These are phyloP conservation scores for Cystobasidium onofrii DNA, from an alignment of 768 basidiomycete genomes.

Conservation along the genomic window DNA sequence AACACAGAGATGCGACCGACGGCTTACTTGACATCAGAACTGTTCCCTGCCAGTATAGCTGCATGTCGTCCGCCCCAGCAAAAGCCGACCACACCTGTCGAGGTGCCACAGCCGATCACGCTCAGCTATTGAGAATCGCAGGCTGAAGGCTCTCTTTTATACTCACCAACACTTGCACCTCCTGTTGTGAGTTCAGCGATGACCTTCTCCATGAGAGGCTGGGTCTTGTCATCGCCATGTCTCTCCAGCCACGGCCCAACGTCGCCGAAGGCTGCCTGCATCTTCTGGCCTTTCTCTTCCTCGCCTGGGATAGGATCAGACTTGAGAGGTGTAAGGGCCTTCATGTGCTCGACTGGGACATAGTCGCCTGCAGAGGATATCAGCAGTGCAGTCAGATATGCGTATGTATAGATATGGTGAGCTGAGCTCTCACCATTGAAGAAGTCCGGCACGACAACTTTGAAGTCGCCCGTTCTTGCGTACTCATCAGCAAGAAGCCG, in stretches of 20 bases:
- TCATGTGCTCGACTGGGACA: not conserved
- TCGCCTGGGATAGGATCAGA: not conserved
- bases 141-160: not conserved
- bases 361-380: not conserved
- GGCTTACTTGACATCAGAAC: conserved; percentile 14
- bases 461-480: conserved; percentile 6
- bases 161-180: not conserved
- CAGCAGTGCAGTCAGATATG: not conserved
- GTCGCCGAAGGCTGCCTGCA: not conserved
- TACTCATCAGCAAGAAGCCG: conserved; percentile 25
- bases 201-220: conserved; percentile 11
- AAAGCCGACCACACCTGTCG: conserved; percentile 15
- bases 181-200: not conserved
- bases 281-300: conserved; percentile 12
- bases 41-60: not conserved
- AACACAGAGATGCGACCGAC: not conserved
- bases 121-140: not conserved
- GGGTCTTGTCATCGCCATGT: conserved; percentile 5
- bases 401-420: not conserved
- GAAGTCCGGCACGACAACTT: conserved; percentile 11
- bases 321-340: not conserved
- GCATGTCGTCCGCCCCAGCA: conserved; percentile 27
- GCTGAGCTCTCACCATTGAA: not conserved
- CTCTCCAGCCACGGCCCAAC: conserved; percentile 2
- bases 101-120: not conserved